Evolutionary conservation across 257 asterid species (phyloP), one percentile per base, ranked within the genome.

Genomic region (Solanum infundibuliforme): DNA sequence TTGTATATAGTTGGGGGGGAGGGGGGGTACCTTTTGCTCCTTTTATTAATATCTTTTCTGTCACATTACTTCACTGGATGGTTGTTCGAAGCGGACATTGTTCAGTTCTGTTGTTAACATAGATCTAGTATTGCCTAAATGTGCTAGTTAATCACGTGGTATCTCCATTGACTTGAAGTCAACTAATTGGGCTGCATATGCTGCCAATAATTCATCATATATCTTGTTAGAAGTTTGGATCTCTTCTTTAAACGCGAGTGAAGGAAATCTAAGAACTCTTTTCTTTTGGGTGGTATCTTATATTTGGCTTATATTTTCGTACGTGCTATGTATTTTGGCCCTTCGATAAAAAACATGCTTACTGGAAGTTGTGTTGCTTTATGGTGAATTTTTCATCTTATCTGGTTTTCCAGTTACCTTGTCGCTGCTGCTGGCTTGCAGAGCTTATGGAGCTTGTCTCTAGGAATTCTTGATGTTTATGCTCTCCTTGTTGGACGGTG

Each of bases 341-440:
- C 69, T 48, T 48, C 48, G 27, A 48, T 31, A 10, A 48, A 46
- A 20, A 18, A 81, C 41, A 27, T 48, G 29, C 41, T 27, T 27
- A 79, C 5, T 43, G 29, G 85, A 48, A 43, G 85, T 81, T 18
- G 85, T 18, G 36, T 81, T 81, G 85, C 69, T 48, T 81, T 27
- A 81, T 48, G 18, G 4, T 82, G 31, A 82, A 82, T 4, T 29
- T 48, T 82, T 48, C 41, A 6, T 48, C 41, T 48, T 48, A 29
- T 31, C 86, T 82, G 86, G 85, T 66, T 58, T 87, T 23, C 85
- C 91, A 97, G 99, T 94, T 97, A 95, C 93, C 98, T 97, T 75
- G 99, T 95, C 86, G 99, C 99, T 86, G 99, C 99, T 87, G 92
- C 96, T 87, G 98, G 99, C 84, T 88, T 95, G 91, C 99, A 97